Evolutionary conservation across 1,284 basidiomycete genomes (phyloP).

Genomic region (Sporisorium iseilematis-ciliati): DNA sequence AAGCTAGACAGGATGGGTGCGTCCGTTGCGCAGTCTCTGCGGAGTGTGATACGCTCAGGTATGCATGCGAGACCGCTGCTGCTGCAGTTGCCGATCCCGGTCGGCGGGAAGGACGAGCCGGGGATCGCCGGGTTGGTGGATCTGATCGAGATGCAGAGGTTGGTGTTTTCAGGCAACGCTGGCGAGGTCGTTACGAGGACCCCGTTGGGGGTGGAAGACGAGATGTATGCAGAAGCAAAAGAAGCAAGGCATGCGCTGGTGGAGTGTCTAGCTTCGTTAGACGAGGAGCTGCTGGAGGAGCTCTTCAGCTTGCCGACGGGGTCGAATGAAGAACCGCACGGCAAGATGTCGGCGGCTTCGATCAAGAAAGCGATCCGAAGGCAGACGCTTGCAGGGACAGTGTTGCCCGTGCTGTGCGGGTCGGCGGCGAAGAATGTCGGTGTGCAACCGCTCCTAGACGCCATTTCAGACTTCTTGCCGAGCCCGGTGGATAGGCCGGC

Average conservation of each 20-base stretch:
- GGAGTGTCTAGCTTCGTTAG: constrained; percentile 82
- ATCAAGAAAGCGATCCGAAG: constrained; percentile 75
- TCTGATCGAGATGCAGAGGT: constrained; percentile 51
- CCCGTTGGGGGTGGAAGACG: constrained; percentile 27
- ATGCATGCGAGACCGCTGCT: constrained; percentile 81
- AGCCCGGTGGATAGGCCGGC: constrained; percentile 74
- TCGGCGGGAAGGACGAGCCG: constrained; percentile 82
- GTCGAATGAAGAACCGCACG: constrained; percentile 75
- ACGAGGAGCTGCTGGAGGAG: constrained; percentile 81
- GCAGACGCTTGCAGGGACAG: constrained; percentile 77
- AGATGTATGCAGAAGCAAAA: constrained; percentile 77
- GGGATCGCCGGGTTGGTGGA: constrained; percentile 73
- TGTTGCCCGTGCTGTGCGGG: constrained; percentile 85
- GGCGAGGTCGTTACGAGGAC: constrained; percentile 49
- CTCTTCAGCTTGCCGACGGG: constrained; percentile 72
- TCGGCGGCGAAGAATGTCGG: constrained; percentile 85
- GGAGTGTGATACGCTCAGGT: constrained; percentile 77
- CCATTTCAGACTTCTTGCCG: constrained; percentile 82
- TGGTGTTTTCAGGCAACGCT: constrained; percentile 57
- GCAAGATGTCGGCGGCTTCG: constrained; percentile 68
- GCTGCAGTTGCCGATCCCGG: constrained; percentile 80
- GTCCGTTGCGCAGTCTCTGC: constrained; percentile 78
- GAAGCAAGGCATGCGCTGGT: constrained; percentile 79
- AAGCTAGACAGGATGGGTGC: constrained; percentile 88
- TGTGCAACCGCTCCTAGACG: constrained; percentile 83